phyloP scores from a whole-genome alignment of 768 basidiomycete genomes.

The Lactarius vividus region DNA sequence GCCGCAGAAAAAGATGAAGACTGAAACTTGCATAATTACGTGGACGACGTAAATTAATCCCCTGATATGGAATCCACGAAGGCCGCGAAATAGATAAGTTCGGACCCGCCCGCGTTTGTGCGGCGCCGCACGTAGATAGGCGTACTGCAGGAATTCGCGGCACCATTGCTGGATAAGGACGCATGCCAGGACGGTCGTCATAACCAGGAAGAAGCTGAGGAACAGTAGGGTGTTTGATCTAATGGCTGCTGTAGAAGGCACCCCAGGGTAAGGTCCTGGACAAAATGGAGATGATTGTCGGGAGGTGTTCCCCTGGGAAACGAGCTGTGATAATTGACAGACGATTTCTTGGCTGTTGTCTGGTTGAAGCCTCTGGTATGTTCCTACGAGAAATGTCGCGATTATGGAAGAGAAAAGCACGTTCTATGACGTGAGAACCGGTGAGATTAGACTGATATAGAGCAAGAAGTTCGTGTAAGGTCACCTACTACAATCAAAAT shows the following conservation, averaged over 20 bases:
- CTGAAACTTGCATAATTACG: conserved; percentile 9
- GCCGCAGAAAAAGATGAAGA: conserved; percentile 22
- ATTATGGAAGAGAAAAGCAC: conserved; percentile 26
- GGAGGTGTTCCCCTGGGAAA: neutral
- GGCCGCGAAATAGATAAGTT: conserved; percentile 11
- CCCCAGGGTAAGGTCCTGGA: neutral
- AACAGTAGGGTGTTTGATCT: conserved; percentile 15
- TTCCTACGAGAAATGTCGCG: conserved; percentile 24
- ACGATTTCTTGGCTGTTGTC: conserved; percentile 1
- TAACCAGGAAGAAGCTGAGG: conserved; percentile 14
- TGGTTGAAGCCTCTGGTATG: conserved; percentile 18
- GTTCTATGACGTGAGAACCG: too few relatives aligned
- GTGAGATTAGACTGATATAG: neutral
- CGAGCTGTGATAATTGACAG: neutral
- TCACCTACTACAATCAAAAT: conserved; percentile 25
- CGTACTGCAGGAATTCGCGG: neutral
- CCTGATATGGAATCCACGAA: conserved; percentile 1
- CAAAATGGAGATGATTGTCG: neutral
- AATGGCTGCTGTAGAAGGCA: neutral
- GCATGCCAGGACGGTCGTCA: conserved; percentile 15
- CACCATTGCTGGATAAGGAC: conserved; percentile 25
- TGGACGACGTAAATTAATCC: conserved; percentile 10
- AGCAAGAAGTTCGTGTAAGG: neutral
- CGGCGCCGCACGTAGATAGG: conserved; percentile 6
- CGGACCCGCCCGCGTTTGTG: conserved; percentile 20